Evolutionary conservation across 164 flowering plant species (phyloP).

Genomic region (Chimonanthus salicifolius): DNA sequence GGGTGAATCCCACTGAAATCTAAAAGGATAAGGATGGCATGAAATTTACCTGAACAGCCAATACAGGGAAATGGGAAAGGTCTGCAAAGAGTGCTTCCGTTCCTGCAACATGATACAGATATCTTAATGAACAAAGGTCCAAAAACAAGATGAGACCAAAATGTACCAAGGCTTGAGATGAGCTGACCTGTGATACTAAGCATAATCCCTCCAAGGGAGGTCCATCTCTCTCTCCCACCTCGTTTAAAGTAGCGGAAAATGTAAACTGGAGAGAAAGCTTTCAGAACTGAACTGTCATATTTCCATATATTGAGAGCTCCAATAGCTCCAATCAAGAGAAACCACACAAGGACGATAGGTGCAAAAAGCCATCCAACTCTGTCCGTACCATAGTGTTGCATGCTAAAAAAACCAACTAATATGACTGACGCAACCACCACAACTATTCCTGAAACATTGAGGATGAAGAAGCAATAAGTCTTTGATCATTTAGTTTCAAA

Average conservation of each 20-base stretch:
- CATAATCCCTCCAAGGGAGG: conserved; percentile 90
- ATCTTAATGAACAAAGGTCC: background rate
- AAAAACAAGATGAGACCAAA: too few relatives aligned
- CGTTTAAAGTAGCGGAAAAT: conserved; percentile 65
- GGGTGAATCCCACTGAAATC: too few relatives aligned
- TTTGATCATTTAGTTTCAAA: too few relatives aligned
- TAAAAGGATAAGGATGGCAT: background rate
- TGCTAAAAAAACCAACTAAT: conserved; percentile 81
- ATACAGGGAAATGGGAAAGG: conserved; percentile 80
- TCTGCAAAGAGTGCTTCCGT: conserved; percentile 99
- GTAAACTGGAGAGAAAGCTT: conserved; percentile 84
- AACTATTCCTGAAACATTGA: conserved; percentile 57
- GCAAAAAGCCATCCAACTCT: conserved; percentile 97
- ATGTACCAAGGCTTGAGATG: background rate
- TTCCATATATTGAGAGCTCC: conserved; percentile 88
- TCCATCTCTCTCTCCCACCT: conserved; percentile 60
- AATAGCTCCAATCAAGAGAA: conserved; percentile 83
- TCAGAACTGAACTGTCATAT: conserved; percentile 61
- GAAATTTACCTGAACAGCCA: conserved; percentile 49
- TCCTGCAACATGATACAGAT: conserved; percentile 40
- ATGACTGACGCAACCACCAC: conserved; percentile 72
- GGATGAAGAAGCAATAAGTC: conserved; percentile 1
- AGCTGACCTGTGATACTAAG: conserved; percentile 84
- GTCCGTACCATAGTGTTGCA: conserved; percentile 97
- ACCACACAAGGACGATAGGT: conserved; percentile 91